phyloP scores from a whole-genome alignment of 352 stramenopile species.

The Phytophthora melonis region DNA sequence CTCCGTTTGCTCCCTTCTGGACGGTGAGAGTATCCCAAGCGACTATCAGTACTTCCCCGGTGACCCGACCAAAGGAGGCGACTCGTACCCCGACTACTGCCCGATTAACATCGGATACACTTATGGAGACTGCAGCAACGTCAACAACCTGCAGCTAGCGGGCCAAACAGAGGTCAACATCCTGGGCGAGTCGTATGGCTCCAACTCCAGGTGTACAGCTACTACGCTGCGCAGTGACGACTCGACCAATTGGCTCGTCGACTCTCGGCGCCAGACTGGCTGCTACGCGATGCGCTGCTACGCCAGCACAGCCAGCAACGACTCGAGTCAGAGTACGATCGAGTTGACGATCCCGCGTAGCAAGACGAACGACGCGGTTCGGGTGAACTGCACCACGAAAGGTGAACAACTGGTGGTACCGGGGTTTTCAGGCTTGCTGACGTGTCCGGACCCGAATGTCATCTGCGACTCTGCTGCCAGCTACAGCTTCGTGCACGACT shows the following conservation, averaged over 20 bases:
- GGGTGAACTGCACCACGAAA: slow-evolving; percentile 58
- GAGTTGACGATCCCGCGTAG: slow-evolving; percentile 57
- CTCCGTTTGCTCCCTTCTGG: slow-evolving; percentile 68
- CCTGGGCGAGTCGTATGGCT: slow-evolving; percentile 77
- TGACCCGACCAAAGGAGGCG: slow-evolving; percentile 56
- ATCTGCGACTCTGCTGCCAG: slow-evolving; percentile 51
- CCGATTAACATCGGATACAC: slow-evolving; percentile 78
- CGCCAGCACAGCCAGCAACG: slow-evolving; percentile 19
- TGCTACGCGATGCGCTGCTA: slow-evolving; percentile 80
- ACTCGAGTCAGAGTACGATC: slow-evolving; percentile 35
- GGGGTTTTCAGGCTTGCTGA: slow-evolving; percentile 65
- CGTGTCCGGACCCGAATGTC: slow-evolving; percentile 74
- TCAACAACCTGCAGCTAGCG: slow-evolving; percentile 58
- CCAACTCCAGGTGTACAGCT: slow-evolving; percentile 73
- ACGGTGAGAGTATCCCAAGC: slow-evolving; percentile 48
- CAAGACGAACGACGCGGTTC: slow-evolving; percentile 30
- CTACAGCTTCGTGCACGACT: slow-evolving; percentile 27
- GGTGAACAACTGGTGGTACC: slow-evolving; percentile 54
- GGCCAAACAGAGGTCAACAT: slow-evolving; percentile 63
- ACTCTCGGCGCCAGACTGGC: slow-evolving; percentile 62
- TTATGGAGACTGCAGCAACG: slow-evolving; percentile 70
- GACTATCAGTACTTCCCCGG: slow-evolving; percentile 70
- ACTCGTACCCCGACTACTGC: slow-evolving; percentile 78
- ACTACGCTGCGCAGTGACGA: slow-evolving; percentile 69
- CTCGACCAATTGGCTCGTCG: slow-evolving; percentile 69